Evolutionary conservation across 495 filamentous ascomycete genomes (phyloP).

Genomic region (Cryomyces minteri): DNA sequence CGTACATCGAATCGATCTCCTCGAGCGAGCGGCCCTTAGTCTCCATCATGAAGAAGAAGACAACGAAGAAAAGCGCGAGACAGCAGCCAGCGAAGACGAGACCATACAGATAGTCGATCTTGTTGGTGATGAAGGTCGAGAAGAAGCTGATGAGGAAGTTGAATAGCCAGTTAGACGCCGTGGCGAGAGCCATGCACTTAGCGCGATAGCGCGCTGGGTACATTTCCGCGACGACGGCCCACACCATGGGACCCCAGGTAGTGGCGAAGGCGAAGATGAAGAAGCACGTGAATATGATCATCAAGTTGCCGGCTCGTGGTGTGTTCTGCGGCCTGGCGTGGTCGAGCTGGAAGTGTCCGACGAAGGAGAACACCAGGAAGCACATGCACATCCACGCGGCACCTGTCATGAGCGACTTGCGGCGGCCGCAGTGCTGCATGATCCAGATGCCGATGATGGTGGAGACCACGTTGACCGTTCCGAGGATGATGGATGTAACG

Average conservation of each 20-base stretch:
- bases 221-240: conserved; percentile 78
- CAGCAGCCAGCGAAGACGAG: conserved; percentile 18
- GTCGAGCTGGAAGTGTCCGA: conserved; percentile 1
- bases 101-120: conserved; percentile 41
- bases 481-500: conserved; percentile 40
- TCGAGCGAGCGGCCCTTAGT: background rate
- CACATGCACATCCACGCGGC: too few species aligned
- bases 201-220: conserved; percentile 71
- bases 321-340: background rate
- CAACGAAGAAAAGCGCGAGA: conserved; percentile 39
- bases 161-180: conserved; percentile 71
- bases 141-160: conserved; percentile 42
- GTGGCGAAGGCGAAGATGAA: conserved; percentile 35
- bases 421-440: conserved; percentile 19
- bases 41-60: conserved; percentile 32
- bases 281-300: conserved; percentile 24
- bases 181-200: conserved; percentile 63
- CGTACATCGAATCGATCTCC: background rate
- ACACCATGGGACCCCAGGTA: conserved; percentile 36
- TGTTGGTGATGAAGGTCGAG: conserved; percentile 58
- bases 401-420: background rate
- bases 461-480: conserved; percentile 54
- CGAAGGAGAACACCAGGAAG: conserved; percentile 19
- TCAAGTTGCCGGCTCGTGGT: conserved; percentile 7
- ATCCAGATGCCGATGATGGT: conserved; percentile 73